Percentiles rank a stretch among this genome's conserved stretches.
These are phyloP conservation scores for Ophiostoma perfectum DNA, from an alignment of 2,329 filamentous ascomycete genomes.

Conservation along the genomic window DNA sequence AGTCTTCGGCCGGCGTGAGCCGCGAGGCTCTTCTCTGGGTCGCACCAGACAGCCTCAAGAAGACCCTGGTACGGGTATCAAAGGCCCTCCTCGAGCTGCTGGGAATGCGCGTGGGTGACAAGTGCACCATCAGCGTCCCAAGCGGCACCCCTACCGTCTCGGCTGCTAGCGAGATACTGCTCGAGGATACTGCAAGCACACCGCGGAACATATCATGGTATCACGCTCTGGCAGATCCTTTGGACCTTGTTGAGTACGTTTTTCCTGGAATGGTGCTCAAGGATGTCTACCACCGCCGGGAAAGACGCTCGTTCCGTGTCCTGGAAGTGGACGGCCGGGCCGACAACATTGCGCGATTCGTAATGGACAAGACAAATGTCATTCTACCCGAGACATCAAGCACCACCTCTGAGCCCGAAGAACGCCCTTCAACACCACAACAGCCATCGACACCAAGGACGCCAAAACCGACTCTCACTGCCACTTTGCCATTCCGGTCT, in stretches of 20 bases:
- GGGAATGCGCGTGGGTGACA: conserved; percentile 65
- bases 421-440: conserved; percentile 14
- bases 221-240: conserved; percentile 31
- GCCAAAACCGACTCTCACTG: conserved; percentile 2
- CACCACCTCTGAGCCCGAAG: neutral
- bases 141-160: conserved; percentile 40
- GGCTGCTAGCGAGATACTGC: conserved; percentile 52
- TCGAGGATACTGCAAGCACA: conserved; percentile 52
- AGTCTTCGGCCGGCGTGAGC: conserved; percentile 15
- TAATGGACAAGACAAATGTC: conserved; percentile 31
- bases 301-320: conserved; percentile 56
- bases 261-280: conserved; percentile 68
- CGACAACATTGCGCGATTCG: conserved; percentile 42
- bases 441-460: conserved; percentile 20
- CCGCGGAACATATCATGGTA: conserved; percentile 35
- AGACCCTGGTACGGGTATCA: conserved; percentile 51
- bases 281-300: conserved; percentile 50
- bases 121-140: conserved; percentile 51
- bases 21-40: conserved; percentile 26
- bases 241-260: conserved; percentile 55
- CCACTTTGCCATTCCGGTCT: conserved; percentile 13
- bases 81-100: conserved; percentile 68
- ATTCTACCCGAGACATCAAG: conserved; percentile 35
- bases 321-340: conserved; percentile 49
- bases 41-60: conserved; percentile 26